Conservation (phyloP, 2,329 filamentous ascomycete genomes). For the Aspergillus phoenicis region DNA sequence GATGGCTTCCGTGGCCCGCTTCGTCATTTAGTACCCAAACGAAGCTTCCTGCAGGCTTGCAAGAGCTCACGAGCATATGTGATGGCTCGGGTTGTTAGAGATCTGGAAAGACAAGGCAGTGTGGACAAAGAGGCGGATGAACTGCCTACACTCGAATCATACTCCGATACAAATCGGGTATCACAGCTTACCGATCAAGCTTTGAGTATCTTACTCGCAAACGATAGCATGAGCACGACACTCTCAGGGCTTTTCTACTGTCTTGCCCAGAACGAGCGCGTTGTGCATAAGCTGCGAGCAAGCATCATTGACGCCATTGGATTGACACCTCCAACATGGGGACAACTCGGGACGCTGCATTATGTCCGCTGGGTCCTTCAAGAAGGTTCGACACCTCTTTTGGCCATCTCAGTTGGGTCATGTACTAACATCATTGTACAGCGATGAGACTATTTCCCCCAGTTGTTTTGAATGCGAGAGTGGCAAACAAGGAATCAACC, state of each 20-base stretch:
- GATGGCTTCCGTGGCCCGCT: conserved; percentile 16
- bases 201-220: conserved; percentile 14
- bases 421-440: not conserved
- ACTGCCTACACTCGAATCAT: not conserved
- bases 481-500: conserved; percentile 8
- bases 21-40: not conserved
- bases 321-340: conserved; percentile 7
- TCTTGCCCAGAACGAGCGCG: conserved; percentile 9
- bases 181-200: conserved; percentile 9
- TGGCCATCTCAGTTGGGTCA: too few species aligned
- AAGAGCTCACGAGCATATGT: not conserved
- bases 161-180: not conserved
- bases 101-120: not conserved
- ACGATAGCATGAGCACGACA: conserved; percentile 18
- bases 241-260: conserved; percentile 19
- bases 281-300: conserved; percentile 6
- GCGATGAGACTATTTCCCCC: conserved; percentile 11
- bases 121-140: not conserved
- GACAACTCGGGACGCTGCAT: conserved; percentile 10
- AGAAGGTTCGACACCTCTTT: not conserved
- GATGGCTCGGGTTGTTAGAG: not conserved
- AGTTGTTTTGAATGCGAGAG: conserved; percentile 10
- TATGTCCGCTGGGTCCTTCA: conserved; percentile 18
- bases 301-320: conserved; percentile 9
- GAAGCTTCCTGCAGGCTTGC: conserved; percentile 1